Evolutionary conservation across 176 grass and related monocot genomes (phyloP).

Genomic region (Rhynchospora pubera): DNA sequence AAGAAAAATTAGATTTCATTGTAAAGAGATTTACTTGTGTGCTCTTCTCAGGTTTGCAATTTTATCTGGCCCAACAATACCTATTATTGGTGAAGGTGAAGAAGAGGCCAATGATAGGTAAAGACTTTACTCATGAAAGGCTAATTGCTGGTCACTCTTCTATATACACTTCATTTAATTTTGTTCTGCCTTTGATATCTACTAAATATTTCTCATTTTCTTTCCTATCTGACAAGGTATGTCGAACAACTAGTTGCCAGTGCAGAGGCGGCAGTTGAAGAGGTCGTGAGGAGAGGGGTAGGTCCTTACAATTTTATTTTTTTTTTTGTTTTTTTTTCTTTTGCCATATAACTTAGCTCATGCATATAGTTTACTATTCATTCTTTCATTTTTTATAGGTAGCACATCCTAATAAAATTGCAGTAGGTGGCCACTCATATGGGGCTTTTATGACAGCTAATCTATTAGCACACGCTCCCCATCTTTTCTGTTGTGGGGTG

Average conservation of each 20-base stretch:
- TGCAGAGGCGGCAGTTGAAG: constrained; percentile 88
- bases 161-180: too few relatives aligned
- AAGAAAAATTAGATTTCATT: neutral
- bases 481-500: constrained; percentile 85
- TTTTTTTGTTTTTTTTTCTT: neutral
- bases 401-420: constrained; percentile 82
- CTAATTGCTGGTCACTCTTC: too few relatives aligned
- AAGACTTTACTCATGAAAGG: constrained; percentile 17
- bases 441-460: constrained; percentile 99
- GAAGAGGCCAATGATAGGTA: constrained; percentile 98
- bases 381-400: constrained; percentile 48
- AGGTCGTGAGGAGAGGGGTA: constrained; percentile 89
- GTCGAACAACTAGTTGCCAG: constrained; percentile 90
- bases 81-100: constrained; percentile 94
- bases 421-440: constrained; percentile 98
- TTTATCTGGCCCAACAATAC: constrained; percentile 89
- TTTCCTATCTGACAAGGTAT: constrained; percentile 46
- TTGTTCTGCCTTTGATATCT: constrained; percentile 16
- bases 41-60: constrained; percentile 68
- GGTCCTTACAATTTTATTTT: constrained; percentile 19
- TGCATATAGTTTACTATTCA: constrained; percentile 10
- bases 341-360: neutral
- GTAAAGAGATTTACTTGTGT: neutral
- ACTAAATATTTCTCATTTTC: constrained; percentile 9
- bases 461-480: constrained; percentile 97